phyloP scores from a whole-genome alignment of 2,329 filamentous ascomycete genomes.

The Raffaelea ambrosiae region DNA sequence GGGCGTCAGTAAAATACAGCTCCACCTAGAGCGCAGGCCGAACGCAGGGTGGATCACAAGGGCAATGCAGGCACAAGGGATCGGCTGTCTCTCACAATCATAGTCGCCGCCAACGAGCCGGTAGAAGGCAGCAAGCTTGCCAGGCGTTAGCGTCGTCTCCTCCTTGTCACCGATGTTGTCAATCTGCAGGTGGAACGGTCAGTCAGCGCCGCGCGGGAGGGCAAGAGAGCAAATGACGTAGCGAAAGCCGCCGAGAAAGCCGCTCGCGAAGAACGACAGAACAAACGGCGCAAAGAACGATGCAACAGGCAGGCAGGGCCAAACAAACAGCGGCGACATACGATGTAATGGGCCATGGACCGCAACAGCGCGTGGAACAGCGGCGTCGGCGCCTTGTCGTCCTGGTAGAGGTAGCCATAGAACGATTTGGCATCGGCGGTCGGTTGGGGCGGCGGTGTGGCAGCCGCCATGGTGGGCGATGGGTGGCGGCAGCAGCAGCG shows the following conservation, averaged over 20 bases:
- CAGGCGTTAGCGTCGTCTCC: slow-evolving; percentile 47
- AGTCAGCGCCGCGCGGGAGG: not conserved
- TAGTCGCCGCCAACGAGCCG: slow-evolving; percentile 66
- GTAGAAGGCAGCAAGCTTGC: slow-evolving; percentile 71
- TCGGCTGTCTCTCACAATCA: slow-evolving; percentile 41
- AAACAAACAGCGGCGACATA: slow-evolving; percentile 40
- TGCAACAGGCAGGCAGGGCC: not conserved
- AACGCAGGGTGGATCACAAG: not conserved
- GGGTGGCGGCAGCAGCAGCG: not conserved
- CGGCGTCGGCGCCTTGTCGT: slow-evolving; percentile 58
- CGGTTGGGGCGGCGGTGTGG: slow-evolving; percentile 13
- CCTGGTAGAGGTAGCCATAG: slow-evolving; percentile 62
- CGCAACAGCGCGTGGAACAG: slow-evolving; percentile 59
- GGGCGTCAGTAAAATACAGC: not conserved
- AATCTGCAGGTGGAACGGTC: slow-evolving; percentile 30
- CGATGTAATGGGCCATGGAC: slow-evolving; percentile 62
- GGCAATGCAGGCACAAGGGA: not conserved
- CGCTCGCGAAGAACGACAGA: not conserved
- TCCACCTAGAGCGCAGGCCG: too few relatives aligned
- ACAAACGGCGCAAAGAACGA: not conserved
- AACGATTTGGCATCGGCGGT: slow-evolving; percentile 24
- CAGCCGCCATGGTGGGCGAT: slow-evolving; percentile 9
- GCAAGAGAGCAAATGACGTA: too few relatives aligned
- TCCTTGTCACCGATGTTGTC: slow-evolving; percentile 49
- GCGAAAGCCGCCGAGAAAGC: too few relatives aligned